Evolutionary conservation across 139 green algal species (phyloP), one percentile per base, ranked within the genome.

Genomic region (Micractinium conductrix): DNA sequence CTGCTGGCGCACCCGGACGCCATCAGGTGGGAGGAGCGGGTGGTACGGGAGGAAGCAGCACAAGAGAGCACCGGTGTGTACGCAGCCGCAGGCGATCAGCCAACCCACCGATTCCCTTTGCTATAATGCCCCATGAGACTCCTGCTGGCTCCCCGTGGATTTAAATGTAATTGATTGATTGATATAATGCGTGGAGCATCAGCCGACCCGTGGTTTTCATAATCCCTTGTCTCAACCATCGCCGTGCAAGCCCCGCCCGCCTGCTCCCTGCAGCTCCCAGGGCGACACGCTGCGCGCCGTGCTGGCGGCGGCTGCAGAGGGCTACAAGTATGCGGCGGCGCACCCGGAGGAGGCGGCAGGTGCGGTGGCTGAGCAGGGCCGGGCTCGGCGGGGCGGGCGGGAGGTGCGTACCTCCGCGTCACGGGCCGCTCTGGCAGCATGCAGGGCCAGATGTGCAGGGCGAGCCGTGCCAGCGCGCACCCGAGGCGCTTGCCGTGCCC

Each of bases 221-320:
- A 69, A 33, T n/a, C 21, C 7, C 24, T n/a, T 7, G 16, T 7
- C 24, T n/a, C 16, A 22, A 19, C 30, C 10, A 9, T 21, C 65
- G 65, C 30, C 7, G 33, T 33, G 33, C 24, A 33, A 24, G 48
- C 74, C 45, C 35, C 30, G 1, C 33, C 33, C 7, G 24, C 21
- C 17, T 30, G 8, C 22, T n/a, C 48, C 30, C 35, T 74, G 78
- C 85, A 93, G 88, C 35, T 38, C 87, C 2, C 58, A 93, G 37
- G 42, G 85, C 16, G 81, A 90, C 8, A 40, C 79, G 2, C 80
- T 94, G 3, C 80, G 60, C 6, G 53, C 62, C 1, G 94, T 97
- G 80, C 71, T 97, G 45, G 86, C 78, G 10, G 93, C 93, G 2
- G 94, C 91, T 16, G 85, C 91, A 2, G 80, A 86, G 50, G 95